Conservation (phyloP, 805 yeast species). For the Candida caryicola region DNA sequence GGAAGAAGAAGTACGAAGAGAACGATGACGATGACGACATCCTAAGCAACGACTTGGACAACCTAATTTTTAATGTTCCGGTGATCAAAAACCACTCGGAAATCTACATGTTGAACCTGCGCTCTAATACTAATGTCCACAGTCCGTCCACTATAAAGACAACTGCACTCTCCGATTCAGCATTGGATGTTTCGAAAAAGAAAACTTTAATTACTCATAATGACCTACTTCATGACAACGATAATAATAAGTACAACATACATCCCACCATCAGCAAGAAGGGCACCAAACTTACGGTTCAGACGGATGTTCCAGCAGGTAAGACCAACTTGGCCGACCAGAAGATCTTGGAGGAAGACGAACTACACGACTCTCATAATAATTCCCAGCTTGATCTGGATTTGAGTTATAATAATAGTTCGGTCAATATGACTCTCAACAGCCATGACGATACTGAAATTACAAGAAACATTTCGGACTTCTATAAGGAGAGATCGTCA, state of each 20-base stretch:
- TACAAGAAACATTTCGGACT: slow-evolving; percentile 34
- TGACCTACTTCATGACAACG: slow-evolving; percentile 24
- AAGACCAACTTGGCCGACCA: slow-evolving; percentile 11
- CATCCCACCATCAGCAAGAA: slow-evolving; percentile 31
- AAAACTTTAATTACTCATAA: slow-evolving; percentile 18
- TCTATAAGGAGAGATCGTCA: slow-evolving; percentile 34
- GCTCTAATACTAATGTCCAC: slow-evolving; percentile 8
- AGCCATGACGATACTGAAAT: slow-evolving; percentile 31
- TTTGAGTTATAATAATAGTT: background rate
- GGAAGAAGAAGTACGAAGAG: slow-evolving; percentile 42
- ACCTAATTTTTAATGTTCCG: slow-evolving; percentile 43
- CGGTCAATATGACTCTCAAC: slow-evolving; percentile 1
- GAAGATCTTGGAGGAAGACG: slow-evolving; percentile 19
- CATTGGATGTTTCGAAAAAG: background rate
- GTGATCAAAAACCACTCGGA: slow-evolving; percentile 36
- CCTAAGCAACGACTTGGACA: slow-evolving; percentile 33
- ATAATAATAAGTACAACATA: slow-evolving; percentile 23
- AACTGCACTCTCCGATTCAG: background rate
- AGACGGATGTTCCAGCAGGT: slow-evolving; percentile 5
- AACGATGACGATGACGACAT: slow-evolving; percentile 41
- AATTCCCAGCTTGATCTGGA: background rate
- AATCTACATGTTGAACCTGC: slow-evolving; percentile 26
- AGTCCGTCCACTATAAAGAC: slow-evolving; percentile 4
- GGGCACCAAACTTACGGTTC: slow-evolving; percentile 8
- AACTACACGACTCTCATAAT: background rate